phyloP scores from a whole-genome alignment of 2,329 filamentous ascomycete species.

The Cladophialophora exuberans region DNA sequence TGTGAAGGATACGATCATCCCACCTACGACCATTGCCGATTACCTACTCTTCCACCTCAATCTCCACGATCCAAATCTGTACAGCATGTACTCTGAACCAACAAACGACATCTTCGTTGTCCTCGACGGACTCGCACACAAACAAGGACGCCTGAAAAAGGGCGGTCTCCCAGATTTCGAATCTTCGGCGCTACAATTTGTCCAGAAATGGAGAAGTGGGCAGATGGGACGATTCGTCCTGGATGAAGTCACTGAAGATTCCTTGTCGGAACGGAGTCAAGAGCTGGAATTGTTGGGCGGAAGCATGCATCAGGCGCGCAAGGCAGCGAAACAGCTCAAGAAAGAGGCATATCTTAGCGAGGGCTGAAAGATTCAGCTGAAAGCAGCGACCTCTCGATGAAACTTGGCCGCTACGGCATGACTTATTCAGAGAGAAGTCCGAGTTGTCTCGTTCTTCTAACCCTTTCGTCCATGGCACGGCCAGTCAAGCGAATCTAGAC shows the following conservation, averaged over 20 bases:
- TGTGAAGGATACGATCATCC: constrained; percentile 86
- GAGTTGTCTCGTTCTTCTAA: too few relatives aligned
- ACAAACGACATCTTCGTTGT: constrained; percentile 84
- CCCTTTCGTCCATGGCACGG: too few relatives aligned
- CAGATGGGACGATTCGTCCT: constrained; percentile 75
- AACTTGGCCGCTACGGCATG: too few relatives aligned
- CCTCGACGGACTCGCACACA: constrained; percentile 69
- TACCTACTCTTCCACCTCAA: constrained; percentile 90
- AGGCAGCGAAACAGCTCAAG: constrained; percentile 39
- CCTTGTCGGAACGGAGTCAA: constrained; percentile 53
- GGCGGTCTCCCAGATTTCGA: constrained; percentile 73
- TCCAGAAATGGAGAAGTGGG: constrained; percentile 81
- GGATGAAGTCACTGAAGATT: constrained; percentile 70
- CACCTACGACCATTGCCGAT: constrained; percentile 77
- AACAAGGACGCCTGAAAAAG: constrained; percentile 74
- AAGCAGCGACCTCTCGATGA: too few relatives aligned
- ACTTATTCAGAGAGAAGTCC: too few relatives aligned
- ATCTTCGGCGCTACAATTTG: constrained; percentile 75
- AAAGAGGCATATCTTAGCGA: constrained; percentile 29
- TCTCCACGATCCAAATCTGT: constrained; percentile 62
- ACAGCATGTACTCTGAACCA: constrained; percentile 66
- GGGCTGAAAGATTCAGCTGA: constrained; percentile 1
- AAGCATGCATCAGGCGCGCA: constrained; percentile 50
- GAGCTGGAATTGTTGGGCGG: constrained; percentile 38
- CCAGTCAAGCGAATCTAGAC: too few relatives aligned